Base-by-base conservation (phyloP, 495 filamentous ascomycete species). In the Hypoxylon lenormandii region DNA sequence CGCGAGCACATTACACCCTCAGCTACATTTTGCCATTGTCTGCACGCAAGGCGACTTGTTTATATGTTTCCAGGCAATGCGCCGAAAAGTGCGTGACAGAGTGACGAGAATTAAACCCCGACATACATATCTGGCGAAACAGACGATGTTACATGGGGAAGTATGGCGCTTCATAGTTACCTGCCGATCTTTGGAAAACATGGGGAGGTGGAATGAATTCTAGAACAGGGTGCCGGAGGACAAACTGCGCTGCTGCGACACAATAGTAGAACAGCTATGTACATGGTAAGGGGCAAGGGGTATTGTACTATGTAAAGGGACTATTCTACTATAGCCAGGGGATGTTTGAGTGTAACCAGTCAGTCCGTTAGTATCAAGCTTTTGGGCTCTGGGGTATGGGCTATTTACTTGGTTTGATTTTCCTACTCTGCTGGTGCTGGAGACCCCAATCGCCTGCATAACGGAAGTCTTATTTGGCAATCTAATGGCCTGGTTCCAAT, bases 51-150 rank as follows among this genome's bases (percentile, higher is more conserved):
- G 30, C 10, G 6, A 33, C 30, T 8, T 33, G 10, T 33, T 8
- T 33, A 33, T 33, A 7, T 33, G 30, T 33, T 33, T 33, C 30
- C 30, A 8, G 30, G 30, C 30, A 33, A 33, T 33, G 30, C 30
- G 6, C 30, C 30, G 30, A 33, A 33, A 3, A 42, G 7, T 42
- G 53, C 19, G 36, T 37, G 42, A 23, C 3, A 4, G 16, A n/a
- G 15, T 38, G 16, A 45, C 38, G 15, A 18, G 16, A 33, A 54
- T 40, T 52, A 47, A 45, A 40, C 8, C 33, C 49, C 37, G 42
- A 18, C 53, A 47, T 63, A 18, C 53, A 47, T 63, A 46, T 52
- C 45, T 23, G 48, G 19, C 60, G 60, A 69, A 69, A 64, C 66
- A 12, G n/a, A 22, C 42, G 47, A 45, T 54, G 59, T 64, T 48